Evolutionary conservation across 2,329 filamentous ascomycete species (phyloP).

Genomic region (Beauveria sp.): DNA sequence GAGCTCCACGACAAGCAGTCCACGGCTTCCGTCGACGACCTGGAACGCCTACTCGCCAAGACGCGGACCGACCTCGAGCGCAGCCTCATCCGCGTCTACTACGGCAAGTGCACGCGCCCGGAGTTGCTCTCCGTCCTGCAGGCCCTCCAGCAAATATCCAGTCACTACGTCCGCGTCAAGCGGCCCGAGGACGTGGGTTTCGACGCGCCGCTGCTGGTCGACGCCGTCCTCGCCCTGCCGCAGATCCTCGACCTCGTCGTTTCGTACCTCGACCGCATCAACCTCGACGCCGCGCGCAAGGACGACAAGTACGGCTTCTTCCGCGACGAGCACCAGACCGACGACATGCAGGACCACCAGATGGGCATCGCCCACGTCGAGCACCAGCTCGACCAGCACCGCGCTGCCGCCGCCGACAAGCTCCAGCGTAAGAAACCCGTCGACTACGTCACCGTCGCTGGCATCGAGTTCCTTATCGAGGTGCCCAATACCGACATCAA

Average conservation of each 20-base stretch:
- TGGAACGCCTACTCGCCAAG: conserved; percentile 63
- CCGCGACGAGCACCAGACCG: conserved; percentile 76
- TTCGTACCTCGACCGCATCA: conserved; percentile 75
- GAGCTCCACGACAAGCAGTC: conserved; percentile 68
- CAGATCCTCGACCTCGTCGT: conserved; percentile 66
- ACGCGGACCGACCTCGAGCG: conserved; percentile 82
- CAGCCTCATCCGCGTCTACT: conserved; percentile 91
- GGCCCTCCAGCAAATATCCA: conserved; percentile 72
- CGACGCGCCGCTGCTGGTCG: conserved; percentile 57
- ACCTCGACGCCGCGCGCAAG: conserved; percentile 69
- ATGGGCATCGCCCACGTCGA: conserved; percentile 87
- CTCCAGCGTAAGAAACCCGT: conserved; percentile 60
- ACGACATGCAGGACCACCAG: conserved; percentile 83
- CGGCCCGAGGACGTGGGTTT: conserved; percentile 64
- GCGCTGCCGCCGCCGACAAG: conserved; percentile 59
- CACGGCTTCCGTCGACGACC: conserved; percentile 60
- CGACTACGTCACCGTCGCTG: conserved; percentile 74
- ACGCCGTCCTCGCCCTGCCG: conserved; percentile 69
- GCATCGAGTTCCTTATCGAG: conserved; percentile 93
- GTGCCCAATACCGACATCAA: conserved; percentile 77
- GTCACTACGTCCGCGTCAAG: conserved; percentile 64
- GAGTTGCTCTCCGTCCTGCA: conserved; percentile 83
- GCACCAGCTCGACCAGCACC: conserved; percentile 76
- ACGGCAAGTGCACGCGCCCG: conserved; percentile 86
- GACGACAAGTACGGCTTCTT: conserved; percentile 97